A percentile compares a stretch with the other conserved stretches of the same genome.
phyloP scores from a whole-genome alignment of 768 basidiomycete genomes.

The Trametes coccinea region DNA sequence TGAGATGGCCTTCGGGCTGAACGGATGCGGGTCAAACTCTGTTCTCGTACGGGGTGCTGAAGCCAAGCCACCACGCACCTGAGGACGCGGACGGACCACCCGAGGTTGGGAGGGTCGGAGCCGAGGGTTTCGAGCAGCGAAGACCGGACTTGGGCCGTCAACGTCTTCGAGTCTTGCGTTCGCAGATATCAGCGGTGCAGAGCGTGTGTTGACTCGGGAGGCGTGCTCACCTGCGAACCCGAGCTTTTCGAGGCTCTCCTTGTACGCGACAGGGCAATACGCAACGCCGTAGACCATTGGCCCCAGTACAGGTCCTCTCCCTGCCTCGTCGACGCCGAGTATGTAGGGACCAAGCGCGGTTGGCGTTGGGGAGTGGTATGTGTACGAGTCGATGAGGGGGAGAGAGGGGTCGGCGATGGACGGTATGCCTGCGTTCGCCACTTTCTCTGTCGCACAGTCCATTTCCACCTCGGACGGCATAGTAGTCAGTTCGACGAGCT shows the following conservation, averaged over 20 bases:
- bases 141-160: constrained; percentile 71
- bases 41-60: too few relatives aligned
- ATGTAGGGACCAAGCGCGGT: constrained; percentile 80
- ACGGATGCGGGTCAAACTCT: neutral
- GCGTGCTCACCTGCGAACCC: constrained; percentile 82
- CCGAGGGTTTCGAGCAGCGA: constrained; percentile 65
- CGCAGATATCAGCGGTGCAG: neutral
- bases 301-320: constrained; percentile 92
- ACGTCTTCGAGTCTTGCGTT: constrained; percentile 84
- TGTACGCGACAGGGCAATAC: constrained; percentile 82
- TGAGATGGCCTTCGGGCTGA: constrained; percentile 88
- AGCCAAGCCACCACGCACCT: constrained; percentile 47
- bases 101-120: constrained; percentile 70
- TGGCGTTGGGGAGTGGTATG: constrained; percentile 73
- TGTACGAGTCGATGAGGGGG: constrained; percentile 70
- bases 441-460: neutral
- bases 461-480: neutral
- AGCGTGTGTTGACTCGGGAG: too few relatives aligned
- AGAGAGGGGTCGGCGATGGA: constrained; percentile 60
- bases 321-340: constrained; percentile 98
- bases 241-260: constrained; percentile 68
- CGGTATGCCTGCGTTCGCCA: constrained; percentile 35
- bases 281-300: constrained; percentile 96
- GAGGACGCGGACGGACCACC: constrained; percentile 81
- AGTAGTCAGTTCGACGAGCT: too few relatives aligned